These are phyloP conservation scores for Peronosclerospora sorghi DNA, from an alignment of 352 stramenopile genomes.

Conservation along the genomic window DNA sequence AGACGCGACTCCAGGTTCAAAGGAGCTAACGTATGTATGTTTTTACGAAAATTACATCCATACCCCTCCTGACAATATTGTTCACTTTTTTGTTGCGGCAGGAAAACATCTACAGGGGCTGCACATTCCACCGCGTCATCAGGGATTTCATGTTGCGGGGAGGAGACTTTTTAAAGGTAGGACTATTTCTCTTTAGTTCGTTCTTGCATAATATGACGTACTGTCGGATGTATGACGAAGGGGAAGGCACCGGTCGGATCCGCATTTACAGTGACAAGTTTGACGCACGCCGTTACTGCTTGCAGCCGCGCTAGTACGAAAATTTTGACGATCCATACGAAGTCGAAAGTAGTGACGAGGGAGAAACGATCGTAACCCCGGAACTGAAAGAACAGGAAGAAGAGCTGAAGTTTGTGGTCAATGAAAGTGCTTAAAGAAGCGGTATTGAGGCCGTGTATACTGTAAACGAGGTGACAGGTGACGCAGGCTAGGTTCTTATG, in stretches of 20 bases:
- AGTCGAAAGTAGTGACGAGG: constrained; percentile 18
- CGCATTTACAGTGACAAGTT: constrained; percentile 57
- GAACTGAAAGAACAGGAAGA: constrained; percentile 2
- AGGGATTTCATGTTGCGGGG: no score
- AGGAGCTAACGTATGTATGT: no score
- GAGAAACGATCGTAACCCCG: background rate
- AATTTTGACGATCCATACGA: constrained; percentile 29
- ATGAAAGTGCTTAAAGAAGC: constrained; percentile 4
- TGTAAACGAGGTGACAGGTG: constrained; percentile 40
- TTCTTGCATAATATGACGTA: no score
- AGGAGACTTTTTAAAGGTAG: no score
- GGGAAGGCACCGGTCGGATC: no score
- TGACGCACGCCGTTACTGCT: constrained; percentile 66
- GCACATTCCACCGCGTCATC: constrained; percentile 74
- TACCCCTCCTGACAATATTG: no score
- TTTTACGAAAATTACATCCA: no score
- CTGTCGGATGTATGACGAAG: no score
- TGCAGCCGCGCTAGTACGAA: constrained; percentile 37
- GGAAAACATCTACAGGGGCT: no score
- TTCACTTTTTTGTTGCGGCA: no score
- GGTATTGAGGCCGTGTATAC: constrained; percentile 1
- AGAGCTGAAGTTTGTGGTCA: constrained; percentile 1
- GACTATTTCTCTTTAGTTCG: no score
- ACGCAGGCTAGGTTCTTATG: constrained; percentile 41
- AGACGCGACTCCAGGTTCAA: no score